These are phyloP conservation scores for Nymphaea thermarum DNA, from an alignment of 164 flowering plant species.

Conservation along the genomic window DNA sequence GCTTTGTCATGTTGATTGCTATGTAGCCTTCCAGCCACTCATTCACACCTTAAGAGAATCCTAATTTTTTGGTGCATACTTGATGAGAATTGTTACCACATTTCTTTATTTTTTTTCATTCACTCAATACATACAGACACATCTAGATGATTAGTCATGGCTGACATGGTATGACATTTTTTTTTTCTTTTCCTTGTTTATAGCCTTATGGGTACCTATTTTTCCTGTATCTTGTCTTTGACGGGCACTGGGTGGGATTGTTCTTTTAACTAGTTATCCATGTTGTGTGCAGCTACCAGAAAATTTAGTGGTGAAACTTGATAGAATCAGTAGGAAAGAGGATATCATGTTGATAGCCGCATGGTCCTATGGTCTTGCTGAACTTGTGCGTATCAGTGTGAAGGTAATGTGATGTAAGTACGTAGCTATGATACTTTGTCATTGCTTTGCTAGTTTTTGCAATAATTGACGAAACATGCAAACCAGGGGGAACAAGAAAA, in stretches of 20 bases:
- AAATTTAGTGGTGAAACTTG: constrained; percentile 68
- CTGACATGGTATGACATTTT: too few species aligned
- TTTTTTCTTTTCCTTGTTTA: too few species aligned
- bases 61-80: too few species aligned
- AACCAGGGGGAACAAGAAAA: neutral
- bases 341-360: constrained; percentile 72
- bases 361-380: constrained; percentile 94
- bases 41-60: too few species aligned
- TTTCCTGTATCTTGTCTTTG: neutral
- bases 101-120: too few species aligned
- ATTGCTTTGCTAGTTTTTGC: too few species aligned
- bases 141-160: too few species aligned
- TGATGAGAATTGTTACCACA: too few species aligned
- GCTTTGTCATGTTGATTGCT: too few species aligned
- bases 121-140: too few species aligned
- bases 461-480: too few species aligned
- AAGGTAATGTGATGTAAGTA: constrained; percentile 48
- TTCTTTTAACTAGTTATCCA: neutral
- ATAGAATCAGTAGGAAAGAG: constrained; percentile 77
- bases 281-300: constrained; percentile 58
- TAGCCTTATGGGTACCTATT: neutral
- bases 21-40: too few species aligned
- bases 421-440: constrained; percentile 1
- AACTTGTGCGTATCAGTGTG: constrained; percentile 83
- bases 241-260: neutral